Conservation (phyloP, 108 stramenopile species). For the Conticribra weissflogii region DNA sequence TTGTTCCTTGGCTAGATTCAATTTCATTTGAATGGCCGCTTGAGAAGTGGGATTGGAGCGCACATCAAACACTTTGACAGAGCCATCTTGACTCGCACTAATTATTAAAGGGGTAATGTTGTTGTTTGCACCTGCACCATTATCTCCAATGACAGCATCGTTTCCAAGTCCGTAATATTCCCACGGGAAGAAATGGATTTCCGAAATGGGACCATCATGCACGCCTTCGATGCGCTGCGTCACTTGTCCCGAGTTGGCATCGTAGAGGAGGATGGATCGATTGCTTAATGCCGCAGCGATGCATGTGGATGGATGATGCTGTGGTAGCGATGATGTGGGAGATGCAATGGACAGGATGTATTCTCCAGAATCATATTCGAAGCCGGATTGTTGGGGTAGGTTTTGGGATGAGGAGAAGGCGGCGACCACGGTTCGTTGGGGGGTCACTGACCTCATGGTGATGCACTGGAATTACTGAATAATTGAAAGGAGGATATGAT, state of each 20-base stretch:
- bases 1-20: slow-evolving; percentile 56
- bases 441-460: slow-evolving; percentile 37
- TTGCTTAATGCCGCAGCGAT: slow-evolving; percentile 48
- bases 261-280: slow-evolving; percentile 38
- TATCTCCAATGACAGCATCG: slow-evolving; percentile 35
- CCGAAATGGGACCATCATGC: slow-evolving; percentile 42
- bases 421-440: slow-evolving; percentile 30
- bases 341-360: slow-evolving; percentile 46
- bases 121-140: slow-evolving; percentile 10
- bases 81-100: slow-evolving; percentile 65
- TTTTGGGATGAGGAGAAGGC: slow-evolving; percentile 39
- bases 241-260: slow-evolving; percentile 16
- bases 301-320: slow-evolving; percentile 12
- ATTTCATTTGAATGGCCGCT: slow-evolving; percentile 12
- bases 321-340: background rate
- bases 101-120: slow-evolving; percentile 37
- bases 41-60: slow-evolving; percentile 38
- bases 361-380: slow-evolving; percentile 44
- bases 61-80: slow-evolving; percentile 64
- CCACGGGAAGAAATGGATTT: slow-evolving; percentile 28
- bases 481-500: too few species aligned
- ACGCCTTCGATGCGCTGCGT: slow-evolving; percentile 28
- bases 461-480: too few species aligned
- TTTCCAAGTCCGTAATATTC: slow-evolving; percentile 28
- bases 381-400: slow-evolving; percentile 12